Percentiles rank a stretch among this genome's conserved stretches.
Evolutionary conservation across 306 rosid genomes (phyloP).

Genomic region (Castanea crenata): DNA sequence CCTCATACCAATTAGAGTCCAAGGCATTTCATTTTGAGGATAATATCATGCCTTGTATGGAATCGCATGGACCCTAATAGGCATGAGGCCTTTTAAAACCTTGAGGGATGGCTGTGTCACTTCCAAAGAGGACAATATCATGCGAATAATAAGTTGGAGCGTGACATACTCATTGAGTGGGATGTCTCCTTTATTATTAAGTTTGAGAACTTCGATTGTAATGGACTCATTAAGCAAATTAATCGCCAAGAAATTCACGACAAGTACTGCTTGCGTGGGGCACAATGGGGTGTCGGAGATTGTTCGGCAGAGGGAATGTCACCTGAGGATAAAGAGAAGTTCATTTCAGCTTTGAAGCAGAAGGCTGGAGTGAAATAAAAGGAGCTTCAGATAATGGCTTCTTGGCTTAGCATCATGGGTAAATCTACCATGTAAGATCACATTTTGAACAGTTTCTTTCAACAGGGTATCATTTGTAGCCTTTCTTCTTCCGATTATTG

Average conservation of each 20-base stretch:
- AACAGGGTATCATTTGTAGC: neutral
- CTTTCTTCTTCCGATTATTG: neutral
- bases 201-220: neutral
- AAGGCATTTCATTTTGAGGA: no score
- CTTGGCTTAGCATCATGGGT: constrained; percentile 1
- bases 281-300: constrained; percentile 96
- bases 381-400: neutral
- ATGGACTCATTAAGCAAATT: neutral
- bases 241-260: constrained; percentile 57
- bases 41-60: no score
- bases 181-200: neutral
- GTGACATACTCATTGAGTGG: neutral
- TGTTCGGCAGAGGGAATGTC: constrained; percentile 86
- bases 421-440: constrained; percentile 17
- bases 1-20: no score
- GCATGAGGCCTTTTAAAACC: no score
- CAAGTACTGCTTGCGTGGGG: constrained; percentile 88
- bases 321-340: constrained; percentile 62
- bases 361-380: constrained; percentile 49
- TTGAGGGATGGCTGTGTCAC: no score
- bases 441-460: neutral
- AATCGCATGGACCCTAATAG: no score
- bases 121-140: no score
- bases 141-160: no score
- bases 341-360: constrained; percentile 68